Percentiles rank a stretch among this genome's conserved stretches.
Evolutionary conservation across 2,329 filamentous ascomycete species (phyloP).

Genomic region (Ophiostoma himal-ulmi): DNA sequence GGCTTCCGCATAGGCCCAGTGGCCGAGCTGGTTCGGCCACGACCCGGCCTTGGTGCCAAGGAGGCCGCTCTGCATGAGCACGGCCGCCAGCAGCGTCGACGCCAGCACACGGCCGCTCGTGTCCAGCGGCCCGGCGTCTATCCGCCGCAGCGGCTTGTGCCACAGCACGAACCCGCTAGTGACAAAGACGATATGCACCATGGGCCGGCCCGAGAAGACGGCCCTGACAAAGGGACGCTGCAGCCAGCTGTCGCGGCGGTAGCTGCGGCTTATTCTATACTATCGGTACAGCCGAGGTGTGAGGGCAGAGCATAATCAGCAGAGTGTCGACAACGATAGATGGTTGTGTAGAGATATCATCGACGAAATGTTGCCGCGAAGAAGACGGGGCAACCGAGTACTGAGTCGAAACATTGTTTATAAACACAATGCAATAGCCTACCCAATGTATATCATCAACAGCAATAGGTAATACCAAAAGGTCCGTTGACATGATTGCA

Average conservation of each 20-base stretch:
- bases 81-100: constrained; percentile 39
- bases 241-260: constrained; percentile 28
- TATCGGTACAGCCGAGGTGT: background rate
- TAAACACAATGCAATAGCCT: background rate
- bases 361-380: background rate
- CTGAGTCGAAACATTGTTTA: background rate
- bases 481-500: too few species aligned
- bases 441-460: too few species aligned
- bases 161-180: background rate
- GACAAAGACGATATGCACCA: background rate
- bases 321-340: too few species aligned
- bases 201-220: background rate
- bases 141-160: background rate
- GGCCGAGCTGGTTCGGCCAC: constrained; percentile 28
- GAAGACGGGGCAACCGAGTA: background rate
- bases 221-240: constrained; percentile 41
- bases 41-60: background rate
- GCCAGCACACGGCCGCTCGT: constrained; percentile 38
- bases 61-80: constrained; percentile 32
- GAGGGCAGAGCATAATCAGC: too few species aligned
- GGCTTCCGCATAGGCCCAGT: constrained; percentile 30
- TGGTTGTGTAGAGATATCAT: background rate
- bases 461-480: too few species aligned
- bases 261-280: background rate
- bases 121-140: constrained; percentile 12